These are phyloP conservation scores for Stephania japonica DNA, from an alignment of 164 flowering plant species.

Conservation along the genomic window DNA sequence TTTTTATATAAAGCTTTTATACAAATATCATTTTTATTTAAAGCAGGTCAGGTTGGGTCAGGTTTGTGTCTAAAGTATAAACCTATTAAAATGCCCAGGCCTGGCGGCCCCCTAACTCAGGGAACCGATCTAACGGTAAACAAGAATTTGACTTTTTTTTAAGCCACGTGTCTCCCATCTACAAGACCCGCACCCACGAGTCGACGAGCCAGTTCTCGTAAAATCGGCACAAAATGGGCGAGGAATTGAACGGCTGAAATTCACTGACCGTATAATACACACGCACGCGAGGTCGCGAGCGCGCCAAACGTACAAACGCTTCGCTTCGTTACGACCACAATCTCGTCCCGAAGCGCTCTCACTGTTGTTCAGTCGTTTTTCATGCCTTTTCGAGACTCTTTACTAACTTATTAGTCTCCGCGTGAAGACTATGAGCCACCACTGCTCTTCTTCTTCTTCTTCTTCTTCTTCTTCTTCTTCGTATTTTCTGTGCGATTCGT, in stretches of 20 bases:
- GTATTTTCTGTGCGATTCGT: conserved; percentile 16
- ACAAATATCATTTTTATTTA: no score
- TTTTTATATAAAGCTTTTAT: no score
- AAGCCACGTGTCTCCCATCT: no score
- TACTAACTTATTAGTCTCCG: neutral
- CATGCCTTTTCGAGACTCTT: neutral
- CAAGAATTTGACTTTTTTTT: no score
- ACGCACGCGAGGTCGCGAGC: conserved; percentile 6
- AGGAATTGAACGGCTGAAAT: conserved; percentile 1
- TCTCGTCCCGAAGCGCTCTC: neutral
- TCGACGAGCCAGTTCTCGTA: no score
- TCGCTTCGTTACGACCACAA: neutral
- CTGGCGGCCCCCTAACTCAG: no score
- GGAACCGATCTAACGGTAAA: no score
- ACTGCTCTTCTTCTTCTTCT: neutral
- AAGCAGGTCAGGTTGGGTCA: no score
- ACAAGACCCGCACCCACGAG: no score
- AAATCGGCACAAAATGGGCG: neutral
- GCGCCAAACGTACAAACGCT: neutral
- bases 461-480: conserved; percentile 4
- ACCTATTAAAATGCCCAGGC: no score
- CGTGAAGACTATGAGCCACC: neutral
- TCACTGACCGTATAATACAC: neutral
- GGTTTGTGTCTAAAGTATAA: no score
- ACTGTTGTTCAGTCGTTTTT: neutral